A percentile compares a stretch with the other conserved stretches of the same genome.
Evolutionary conservation across 306 rosid genomes (phyloP).

Genomic region (Pyrus betulifolia): DNA sequence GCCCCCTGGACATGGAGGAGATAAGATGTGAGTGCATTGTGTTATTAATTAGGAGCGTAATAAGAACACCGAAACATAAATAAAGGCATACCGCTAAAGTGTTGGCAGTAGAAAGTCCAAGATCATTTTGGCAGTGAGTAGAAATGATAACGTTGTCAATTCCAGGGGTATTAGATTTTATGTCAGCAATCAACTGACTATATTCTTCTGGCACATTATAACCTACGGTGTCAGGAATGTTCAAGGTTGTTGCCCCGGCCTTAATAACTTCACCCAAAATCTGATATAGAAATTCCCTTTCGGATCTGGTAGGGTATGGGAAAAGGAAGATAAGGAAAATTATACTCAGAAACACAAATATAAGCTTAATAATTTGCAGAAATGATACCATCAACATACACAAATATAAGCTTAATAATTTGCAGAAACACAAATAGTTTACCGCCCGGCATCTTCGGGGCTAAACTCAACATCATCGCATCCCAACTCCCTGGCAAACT

Average conservation of each 20-base stretch:
- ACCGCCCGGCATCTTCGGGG: slow-evolving; percentile 99
- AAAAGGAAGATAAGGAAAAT: neutral
- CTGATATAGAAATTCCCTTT: slow-evolving; percentile 73
- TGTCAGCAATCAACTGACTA: slow-evolving; percentile 74
- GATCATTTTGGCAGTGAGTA: slow-evolving; percentile 98
- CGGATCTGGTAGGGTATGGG: slow-evolving; percentile 50
- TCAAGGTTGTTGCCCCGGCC: slow-evolving; percentile 95
- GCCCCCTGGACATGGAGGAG: slow-evolving; percentile 70
- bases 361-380: neutral
- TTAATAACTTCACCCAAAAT: slow-evolving; percentile 85
- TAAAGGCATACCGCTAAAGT: slow-evolving; percentile 55
- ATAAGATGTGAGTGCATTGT: slow-evolving; percentile 1
- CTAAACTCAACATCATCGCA: slow-evolving; percentile 87
- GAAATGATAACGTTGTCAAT: slow-evolving; percentile 78
- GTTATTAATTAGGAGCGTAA: neutral
- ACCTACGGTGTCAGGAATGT: slow-evolving; percentile 97
- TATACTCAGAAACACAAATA: neutral
- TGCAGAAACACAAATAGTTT: no score
- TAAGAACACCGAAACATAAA: neutral
- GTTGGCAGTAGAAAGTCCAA: slow-evolving; percentile 91
- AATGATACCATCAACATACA: neutral
- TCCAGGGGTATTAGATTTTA: slow-evolving; percentile 85
- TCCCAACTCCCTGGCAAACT: slow-evolving; percentile 76
- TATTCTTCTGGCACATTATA: slow-evolving; percentile 60
- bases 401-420: no score